A percentile compares a stretch with the other conserved stretches of the same genome.
phyloP scores from a whole-genome alignment of 208 protist genomes.

The Trypanosomatidae sp. region DNA sequence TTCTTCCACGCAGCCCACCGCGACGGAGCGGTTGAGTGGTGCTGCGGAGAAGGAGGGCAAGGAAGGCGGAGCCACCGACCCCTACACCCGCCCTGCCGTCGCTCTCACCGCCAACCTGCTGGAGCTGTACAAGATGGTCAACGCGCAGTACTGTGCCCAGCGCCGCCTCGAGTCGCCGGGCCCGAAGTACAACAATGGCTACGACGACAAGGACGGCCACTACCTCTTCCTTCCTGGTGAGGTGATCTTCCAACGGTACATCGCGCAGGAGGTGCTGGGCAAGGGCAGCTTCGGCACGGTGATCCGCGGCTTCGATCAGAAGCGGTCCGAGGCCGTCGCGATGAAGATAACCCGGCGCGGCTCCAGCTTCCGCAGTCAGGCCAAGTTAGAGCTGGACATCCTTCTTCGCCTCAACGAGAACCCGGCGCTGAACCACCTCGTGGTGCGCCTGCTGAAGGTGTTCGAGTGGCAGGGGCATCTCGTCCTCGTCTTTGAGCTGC shows the following conservation, averaged over 20 bases:
- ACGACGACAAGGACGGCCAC: constrained; percentile 89
- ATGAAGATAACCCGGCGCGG: constrained; percentile 90
- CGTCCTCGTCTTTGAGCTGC: constrained; percentile 97
- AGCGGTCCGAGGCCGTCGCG: constrained; percentile 78
- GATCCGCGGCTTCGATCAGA: constrained; percentile 85
- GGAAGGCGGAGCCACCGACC: too few species aligned
- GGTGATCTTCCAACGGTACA: constrained; percentile 84
- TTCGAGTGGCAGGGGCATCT: constrained; percentile 94
- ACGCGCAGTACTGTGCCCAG: constrained; percentile 66
- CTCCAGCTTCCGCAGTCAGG: constrained; percentile 78
- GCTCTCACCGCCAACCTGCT: constrained; percentile 64
- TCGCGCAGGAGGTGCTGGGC: constrained; percentile 82
- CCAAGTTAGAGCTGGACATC: constrained; percentile 85
- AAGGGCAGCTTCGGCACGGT: constrained; percentile 93
- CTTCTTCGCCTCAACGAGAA: constrained; percentile 74
- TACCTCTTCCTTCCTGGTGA: constrained; percentile 86
- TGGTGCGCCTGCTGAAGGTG: constrained; percentile 84
- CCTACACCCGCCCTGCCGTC: constrained; percentile 35
- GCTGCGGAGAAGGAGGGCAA: not conserved
- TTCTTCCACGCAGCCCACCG: too few species aligned
- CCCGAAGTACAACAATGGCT: constrained; percentile 87
- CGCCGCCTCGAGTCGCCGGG: constrained; percentile 59
- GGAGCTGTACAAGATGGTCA: constrained; percentile 70
- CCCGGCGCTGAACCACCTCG: constrained; percentile 62
- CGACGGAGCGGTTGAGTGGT: too few species aligned